phyloP scores from a whole-genome alignment of 495 filamentous ascomycete species.

The Daldinia bambusicola region DNA sequence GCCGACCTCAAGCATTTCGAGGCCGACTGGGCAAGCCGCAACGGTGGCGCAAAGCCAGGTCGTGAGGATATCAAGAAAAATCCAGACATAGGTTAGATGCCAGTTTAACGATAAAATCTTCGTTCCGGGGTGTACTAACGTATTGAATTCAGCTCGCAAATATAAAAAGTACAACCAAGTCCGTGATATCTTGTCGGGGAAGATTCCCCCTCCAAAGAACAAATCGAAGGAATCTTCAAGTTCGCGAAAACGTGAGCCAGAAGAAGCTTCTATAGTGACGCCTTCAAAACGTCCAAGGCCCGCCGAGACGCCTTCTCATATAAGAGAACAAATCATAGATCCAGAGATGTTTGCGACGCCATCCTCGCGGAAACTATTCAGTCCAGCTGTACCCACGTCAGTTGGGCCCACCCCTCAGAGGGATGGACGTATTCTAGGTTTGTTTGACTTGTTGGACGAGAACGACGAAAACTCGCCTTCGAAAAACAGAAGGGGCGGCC shows the following conservation, averaged over 20 bases:
- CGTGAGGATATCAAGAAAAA: conserved; percentile 89
- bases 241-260: conserved; percentile 49
- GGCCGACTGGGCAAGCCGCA: conserved; percentile 71
- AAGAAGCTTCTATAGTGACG: conserved; percentile 51
- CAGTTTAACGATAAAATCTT: not conserved
- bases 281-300: conserved; percentile 51
- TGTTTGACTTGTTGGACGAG: conserved; percentile 87
- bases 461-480: conserved; percentile 62
- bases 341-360: conserved; percentile 63
- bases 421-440: conserved; percentile 83
- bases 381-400: conserved; percentile 62
- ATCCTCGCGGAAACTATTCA: conserved; percentile 69
- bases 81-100: conserved; percentile 75
- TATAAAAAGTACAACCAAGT: conserved; percentile 89
- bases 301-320: conserved; percentile 28
- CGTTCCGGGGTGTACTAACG: conserved; percentile 7
- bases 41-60: conserved; percentile 79
- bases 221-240: conserved; percentile 51
- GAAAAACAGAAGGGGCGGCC: conserved; percentile 11
- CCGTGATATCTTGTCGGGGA: conserved; percentile 68
- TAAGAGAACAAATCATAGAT: conserved; percentile 55
- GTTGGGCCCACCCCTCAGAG: conserved; percentile 92
- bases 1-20: conserved; percentile 90
- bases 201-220: conserved; percentile 52
- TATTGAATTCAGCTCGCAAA: conserved; percentile 70